These are phyloP conservation scores for Tetrahymena malaccensis DNA, from an alignment of 73 alveolate species.

Conservation along the genomic window DNA sequence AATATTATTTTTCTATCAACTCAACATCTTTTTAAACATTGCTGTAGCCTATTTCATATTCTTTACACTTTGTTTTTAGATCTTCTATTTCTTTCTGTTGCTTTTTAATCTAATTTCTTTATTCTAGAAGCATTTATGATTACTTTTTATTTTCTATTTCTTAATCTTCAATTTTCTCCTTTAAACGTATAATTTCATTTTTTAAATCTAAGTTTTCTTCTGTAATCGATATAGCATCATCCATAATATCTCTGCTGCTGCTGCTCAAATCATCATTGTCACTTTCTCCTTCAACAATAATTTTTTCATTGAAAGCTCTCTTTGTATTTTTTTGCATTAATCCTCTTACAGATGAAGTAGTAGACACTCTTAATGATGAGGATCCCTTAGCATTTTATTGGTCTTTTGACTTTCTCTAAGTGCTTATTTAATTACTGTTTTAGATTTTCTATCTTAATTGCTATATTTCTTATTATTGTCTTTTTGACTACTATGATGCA, in stretches of 20 bases:
- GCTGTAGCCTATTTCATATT: not conserved
- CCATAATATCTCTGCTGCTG: not conserved
- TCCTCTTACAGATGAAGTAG: not conserved
- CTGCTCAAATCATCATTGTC: not conserved
- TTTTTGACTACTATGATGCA: not conserved
- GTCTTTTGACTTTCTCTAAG: not conserved
- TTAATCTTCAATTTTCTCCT: not conserved
- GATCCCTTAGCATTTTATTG: not conserved
- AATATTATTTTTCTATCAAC: not conserved
- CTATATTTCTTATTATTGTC: not conserved
- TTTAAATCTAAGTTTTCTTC: not conserved
- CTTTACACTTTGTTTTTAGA: not conserved
- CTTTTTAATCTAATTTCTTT: not conserved
- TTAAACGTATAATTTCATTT: not conserved
- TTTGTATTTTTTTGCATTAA: not conserved
- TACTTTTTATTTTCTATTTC: not conserved
- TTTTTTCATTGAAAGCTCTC: not conserved
- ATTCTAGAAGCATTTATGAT: not conserved
- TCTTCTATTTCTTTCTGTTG: not conserved
- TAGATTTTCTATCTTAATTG: not conserved
- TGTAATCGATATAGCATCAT: not conserved
- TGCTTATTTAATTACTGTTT: not conserved
- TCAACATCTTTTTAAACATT: not conserved
- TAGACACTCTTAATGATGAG: not conserved
- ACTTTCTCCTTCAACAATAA: not conserved